Percentiles rank a stretch among this genome's conserved stretches.
phyloP scores from a whole-genome alignment of 1,284 basidiomycete genomes.

The Naganishia cerealis region DNA sequence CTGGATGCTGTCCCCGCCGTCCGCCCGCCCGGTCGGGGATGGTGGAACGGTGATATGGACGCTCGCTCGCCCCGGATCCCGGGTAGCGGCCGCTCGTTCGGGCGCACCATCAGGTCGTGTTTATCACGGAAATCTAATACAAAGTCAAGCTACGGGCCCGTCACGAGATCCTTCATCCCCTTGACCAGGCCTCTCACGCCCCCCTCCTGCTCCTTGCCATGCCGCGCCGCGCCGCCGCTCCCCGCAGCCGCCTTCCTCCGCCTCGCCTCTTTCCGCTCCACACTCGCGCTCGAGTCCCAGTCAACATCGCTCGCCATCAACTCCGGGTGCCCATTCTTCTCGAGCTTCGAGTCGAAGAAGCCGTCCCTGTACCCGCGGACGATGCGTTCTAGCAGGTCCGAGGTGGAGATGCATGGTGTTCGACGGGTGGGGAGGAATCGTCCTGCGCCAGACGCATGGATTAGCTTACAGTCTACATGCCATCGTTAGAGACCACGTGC shows the following conservation, averaged over 20 bases:
- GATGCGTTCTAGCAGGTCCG: slow-evolving; percentile 85
- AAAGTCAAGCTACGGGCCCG: slow-evolving; percentile 1
- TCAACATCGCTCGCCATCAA: slow-evolving; percentile 53
- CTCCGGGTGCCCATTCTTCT: slow-evolving; percentile 60
- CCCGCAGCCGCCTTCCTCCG: slow-evolving; percentile 1
- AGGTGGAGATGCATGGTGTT: slow-evolving; percentile 91
- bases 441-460: slow-evolving; percentile 59
- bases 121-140: background rate
- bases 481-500: background rate
- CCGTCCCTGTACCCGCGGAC: slow-evolving; percentile 76
- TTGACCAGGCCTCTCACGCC: slow-evolving; percentile 15
- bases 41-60: background rate
- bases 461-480: slow-evolving; percentile 4
- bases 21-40: background rate
- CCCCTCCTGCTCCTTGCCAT: slow-evolving; percentile 2
- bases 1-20: background rate
- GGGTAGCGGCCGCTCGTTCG: background rate
- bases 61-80: background rate
- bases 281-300: slow-evolving; percentile 51
- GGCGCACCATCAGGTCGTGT: slow-evolving; percentile 3
- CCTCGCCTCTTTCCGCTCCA: slow-evolving; percentile 3
- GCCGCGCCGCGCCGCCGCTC: background rate
- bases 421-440: slow-evolving; percentile 93
- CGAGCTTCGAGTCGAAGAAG: slow-evolving; percentile 84
- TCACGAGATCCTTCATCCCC: slow-evolving; percentile 18